Evolutionary conservation across 768 basidiomycete species (phyloP).

Genomic region (Mycena venus): DNA sequence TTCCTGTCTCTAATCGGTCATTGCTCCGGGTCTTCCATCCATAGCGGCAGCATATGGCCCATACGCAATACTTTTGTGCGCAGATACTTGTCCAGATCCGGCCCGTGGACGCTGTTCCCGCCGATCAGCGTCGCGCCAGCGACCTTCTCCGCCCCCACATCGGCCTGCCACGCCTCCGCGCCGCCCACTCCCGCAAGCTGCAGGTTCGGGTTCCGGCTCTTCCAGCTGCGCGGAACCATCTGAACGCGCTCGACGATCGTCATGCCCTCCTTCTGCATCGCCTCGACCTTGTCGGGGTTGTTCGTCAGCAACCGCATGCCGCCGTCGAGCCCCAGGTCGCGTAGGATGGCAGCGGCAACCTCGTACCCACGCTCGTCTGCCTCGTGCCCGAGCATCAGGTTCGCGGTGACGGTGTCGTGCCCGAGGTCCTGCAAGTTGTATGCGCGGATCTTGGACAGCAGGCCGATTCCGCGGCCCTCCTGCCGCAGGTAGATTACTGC

Average conservation of each 20-base stretch:
- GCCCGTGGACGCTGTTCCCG: conserved; percentile 79
- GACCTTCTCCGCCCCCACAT: conserved; percentile 53
- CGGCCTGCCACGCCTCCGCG: conserved; percentile 36
- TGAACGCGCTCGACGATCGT: conserved; percentile 86
- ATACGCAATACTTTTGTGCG: conserved; percentile 96
- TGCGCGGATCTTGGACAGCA: conserved; percentile 95
- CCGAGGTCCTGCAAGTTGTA: conserved; percentile 99
- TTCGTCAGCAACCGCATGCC: conserved; percentile 91
- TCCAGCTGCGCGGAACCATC: conserved; percentile 96
- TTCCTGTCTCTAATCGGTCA: neutral
- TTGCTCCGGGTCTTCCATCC: conserved; percentile 28
- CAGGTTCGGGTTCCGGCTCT: conserved; percentile 53
- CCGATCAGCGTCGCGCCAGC: conserved; percentile 87
- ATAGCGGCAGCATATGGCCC: conserved; percentile 91
- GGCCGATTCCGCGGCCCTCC: conserved; percentile 96
- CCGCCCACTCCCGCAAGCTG: conserved; percentile 28
- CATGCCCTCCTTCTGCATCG: conserved; percentile 88
- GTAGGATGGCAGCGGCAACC: conserved; percentile 90
- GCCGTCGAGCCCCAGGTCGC: conserved; percentile 84
- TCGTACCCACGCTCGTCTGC: conserved; percentile 96
- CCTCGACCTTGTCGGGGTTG: conserved; percentile 96
- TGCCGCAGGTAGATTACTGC: conserved; percentile 96
- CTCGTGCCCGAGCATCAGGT: conserved; percentile 92
- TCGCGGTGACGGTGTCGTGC: conserved; percentile 98
- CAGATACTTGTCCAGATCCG: conserved; percentile 94